Conservation (phyloP, 345 rosid genomes). For the Pelargonium nanum region DNA sequence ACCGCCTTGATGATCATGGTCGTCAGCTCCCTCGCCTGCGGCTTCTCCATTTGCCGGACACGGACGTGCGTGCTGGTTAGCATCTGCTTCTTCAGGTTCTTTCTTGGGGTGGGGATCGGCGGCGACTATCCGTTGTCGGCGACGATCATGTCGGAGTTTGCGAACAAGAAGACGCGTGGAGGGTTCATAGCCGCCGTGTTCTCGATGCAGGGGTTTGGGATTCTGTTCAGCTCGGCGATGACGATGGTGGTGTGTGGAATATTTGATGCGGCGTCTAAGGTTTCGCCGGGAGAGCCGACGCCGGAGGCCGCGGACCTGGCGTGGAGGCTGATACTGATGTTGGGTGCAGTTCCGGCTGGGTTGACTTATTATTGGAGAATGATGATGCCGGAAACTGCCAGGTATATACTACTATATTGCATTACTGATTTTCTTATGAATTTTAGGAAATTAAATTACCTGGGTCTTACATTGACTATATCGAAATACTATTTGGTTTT, state of each 20-base stretch:
- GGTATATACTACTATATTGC: no score
- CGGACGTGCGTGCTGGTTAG: conserved; percentile 41
- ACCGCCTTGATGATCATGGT: conserved; percentile 44
- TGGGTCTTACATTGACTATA: no score
- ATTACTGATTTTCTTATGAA: no score
- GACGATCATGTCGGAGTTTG: conserved; percentile 75
- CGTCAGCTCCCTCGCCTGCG: conserved; percentile 47
- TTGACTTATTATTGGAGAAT: conserved; percentile 69
- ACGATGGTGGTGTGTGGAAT: conserved; percentile 35
- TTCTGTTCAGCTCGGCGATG: conserved; percentile 40
- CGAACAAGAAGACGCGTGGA: conserved; percentile 64
- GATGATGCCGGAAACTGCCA: conserved; percentile 84
- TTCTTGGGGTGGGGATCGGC: conserved; percentile 61
- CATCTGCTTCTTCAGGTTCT: conserved; percentile 51
- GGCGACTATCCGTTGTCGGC: conserved; percentile 79
- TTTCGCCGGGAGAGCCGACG: conserved; percentile 11
- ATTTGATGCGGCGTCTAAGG: conserved; percentile 15
- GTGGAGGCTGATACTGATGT: conserved; percentile 66
- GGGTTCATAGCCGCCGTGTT: conserved; percentile 62
- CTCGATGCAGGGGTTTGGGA: conserved; percentile 73
- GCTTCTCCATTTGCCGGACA: conserved; percentile 51
- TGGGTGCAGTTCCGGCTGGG: conserved; percentile 74
- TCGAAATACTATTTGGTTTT: no score
- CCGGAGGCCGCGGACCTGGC: conserved; percentile 46
- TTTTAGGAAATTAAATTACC: no score